Conservation (phyloP, 345 rosid species). For the Arabidopsis suecica region DNA sequence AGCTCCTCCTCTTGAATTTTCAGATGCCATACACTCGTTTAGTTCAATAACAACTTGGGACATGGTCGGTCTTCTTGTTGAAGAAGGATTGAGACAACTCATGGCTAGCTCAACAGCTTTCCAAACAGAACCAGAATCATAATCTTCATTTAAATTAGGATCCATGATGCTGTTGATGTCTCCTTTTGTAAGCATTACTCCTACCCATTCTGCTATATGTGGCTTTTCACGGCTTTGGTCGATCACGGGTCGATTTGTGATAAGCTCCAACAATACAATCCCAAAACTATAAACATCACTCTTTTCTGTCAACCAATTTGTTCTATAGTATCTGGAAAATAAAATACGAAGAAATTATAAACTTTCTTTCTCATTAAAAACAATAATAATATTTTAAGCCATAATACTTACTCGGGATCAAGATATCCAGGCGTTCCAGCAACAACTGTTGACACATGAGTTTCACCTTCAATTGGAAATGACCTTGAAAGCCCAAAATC, state of each 20-base stretch:
- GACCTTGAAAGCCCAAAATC: not conserved
- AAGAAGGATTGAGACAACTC: slow-evolving; percentile 45
- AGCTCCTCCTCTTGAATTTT: slow-evolving; percentile 20
- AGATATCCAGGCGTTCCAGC: slow-evolving; percentile 3
- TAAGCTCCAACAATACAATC: slow-evolving; percentile 53
- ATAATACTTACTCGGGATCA: slow-evolving; percentile 10
- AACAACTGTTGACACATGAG: slow-evolving; percentile 8
- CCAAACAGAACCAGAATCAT: slow-evolving; percentile 51
- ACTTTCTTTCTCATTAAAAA: not conserved
- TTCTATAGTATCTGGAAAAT: slow-evolving; percentile 35
- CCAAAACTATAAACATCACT: slow-evolving; percentile 69
- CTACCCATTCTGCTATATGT: slow-evolving; percentile 50
- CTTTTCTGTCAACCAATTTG: slow-evolving; percentile 48
- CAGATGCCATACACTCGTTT: slow-evolving; percentile 44
- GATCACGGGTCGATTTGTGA: slow-evolving; percentile 50
- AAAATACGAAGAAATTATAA: not conserved
- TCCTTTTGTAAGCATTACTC: slow-evolving; percentile 45
- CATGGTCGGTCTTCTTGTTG: slow-evolving; percentile 50
- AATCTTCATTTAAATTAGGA: slow-evolving; percentile 47
- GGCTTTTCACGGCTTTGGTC: slow-evolving; percentile 32
- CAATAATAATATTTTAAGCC: not conserved
- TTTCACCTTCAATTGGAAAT: slow-evolving; percentile 1
- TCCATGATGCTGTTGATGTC: slow-evolving; percentile 51
- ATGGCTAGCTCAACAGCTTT: slow-evolving; percentile 53
- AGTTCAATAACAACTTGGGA: slow-evolving; percentile 45